Evolutionary conservation across 2,329 filamentous ascomycete species (phyloP).

Genomic region (Cadophora malorum): DNA sequence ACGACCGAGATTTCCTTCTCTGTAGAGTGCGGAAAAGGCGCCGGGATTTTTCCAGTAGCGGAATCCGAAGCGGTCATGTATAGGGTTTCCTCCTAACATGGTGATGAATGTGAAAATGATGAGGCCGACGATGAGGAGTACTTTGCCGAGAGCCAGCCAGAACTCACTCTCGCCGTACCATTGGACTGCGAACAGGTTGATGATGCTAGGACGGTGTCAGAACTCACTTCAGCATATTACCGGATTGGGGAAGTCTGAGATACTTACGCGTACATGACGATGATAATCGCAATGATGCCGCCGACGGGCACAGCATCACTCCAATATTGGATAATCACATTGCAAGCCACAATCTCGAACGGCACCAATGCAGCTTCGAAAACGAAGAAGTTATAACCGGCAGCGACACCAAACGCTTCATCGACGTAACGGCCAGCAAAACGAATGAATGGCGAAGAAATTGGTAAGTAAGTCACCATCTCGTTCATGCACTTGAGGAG

Average conservation of each 20-base stretch:
- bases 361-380: slow-evolving; percentile 64
- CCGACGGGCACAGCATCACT: slow-evolving; percentile 54
- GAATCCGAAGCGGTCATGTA: slow-evolving; percentile 61
- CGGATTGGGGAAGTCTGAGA: not conserved
- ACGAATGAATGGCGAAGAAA: slow-evolving; percentile 79
- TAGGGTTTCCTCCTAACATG: slow-evolving; percentile 68
- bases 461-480: slow-evolving; percentile 79
- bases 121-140: slow-evolving; percentile 64
- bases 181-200: slow-evolving; percentile 77
- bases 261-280: slow-evolving; percentile 48
- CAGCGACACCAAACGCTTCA: slow-evolving; percentile 75
- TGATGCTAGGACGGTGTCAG: slow-evolving; percentile 45
- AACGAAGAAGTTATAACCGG: slow-evolving; percentile 77
- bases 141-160: slow-evolving; percentile 66
- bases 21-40: slow-evolving; percentile 59
- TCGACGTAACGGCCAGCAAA: slow-evolving; percentile 79
- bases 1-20: slow-evolving; percentile 59
- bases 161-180: slow-evolving; percentile 84
- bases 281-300: slow-evolving; percentile 60
- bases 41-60: slow-evolving; percentile 55
- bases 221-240: not conserved
- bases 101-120: slow-evolving; percentile 66
- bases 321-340: slow-evolving; percentile 53
- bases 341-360: slow-evolving; percentile 50
- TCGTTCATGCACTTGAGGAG: slow-evolving; percentile 60